Percentiles rank a stretch among this genome's conserved stretches.
Conservation (phyloP, 1,284 basidiomycete species). For the Irpex sp. region DNA sequence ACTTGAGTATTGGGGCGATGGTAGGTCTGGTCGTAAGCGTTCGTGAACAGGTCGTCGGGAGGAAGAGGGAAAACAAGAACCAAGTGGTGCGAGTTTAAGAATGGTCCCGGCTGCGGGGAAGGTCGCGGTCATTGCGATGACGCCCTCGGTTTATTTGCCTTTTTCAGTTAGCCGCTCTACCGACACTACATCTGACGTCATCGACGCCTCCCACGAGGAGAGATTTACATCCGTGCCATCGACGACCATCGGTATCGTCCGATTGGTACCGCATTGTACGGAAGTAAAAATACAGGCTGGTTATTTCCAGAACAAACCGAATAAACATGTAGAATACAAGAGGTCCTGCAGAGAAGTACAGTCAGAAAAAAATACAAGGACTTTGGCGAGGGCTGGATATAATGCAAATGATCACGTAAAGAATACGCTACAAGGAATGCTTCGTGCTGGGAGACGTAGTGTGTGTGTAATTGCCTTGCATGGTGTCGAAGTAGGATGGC, state of each 20-base stretch:
- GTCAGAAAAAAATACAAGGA: neutral
- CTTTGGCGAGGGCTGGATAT: neutral
- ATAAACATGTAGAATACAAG: no score
- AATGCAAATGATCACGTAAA: neutral
- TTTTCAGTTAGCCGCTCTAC: neutral
- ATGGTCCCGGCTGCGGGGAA: neutral
- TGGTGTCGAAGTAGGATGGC: constrained; percentile 7
- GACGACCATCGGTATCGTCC: no score
- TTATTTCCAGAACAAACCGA: no score
- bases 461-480: neutral
- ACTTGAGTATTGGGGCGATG: neutral
- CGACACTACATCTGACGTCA: neutral
- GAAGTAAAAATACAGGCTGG: no score
- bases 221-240: neutral
- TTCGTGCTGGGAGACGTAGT: constrained; percentile 1
- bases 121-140: neutral
- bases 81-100: neutral
- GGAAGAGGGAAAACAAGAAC: neutral
- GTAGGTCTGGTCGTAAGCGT: constrained; percentile 2
- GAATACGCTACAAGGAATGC: constrained; percentile 1
- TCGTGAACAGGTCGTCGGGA: constrained; percentile 8
- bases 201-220: neutral
- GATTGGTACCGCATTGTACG: no score
- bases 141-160: neutral
- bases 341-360: no score